Percentiles rank a stretch among this genome's conserved stretches.
Evolutionary conservation across 139 green algal species (phyloP).

Genomic region (Eudorina sp.): DNA sequence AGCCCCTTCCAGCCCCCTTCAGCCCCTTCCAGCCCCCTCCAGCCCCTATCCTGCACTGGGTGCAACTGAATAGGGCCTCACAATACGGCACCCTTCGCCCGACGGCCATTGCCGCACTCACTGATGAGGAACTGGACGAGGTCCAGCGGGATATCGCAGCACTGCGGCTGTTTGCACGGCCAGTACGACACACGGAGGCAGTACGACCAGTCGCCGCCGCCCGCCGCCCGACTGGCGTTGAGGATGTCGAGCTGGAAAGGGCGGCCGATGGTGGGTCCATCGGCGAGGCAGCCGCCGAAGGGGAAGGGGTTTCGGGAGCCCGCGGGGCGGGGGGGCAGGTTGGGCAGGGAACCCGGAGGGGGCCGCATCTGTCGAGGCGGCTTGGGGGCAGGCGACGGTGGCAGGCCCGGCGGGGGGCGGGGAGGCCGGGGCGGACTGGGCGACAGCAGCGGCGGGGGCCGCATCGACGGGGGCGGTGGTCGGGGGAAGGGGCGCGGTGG

Average conservation of each 20-base stretch:
- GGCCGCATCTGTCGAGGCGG: not conserved
- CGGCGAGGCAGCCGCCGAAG: conserved; percentile 14
- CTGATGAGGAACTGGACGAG: conserved; percentile 35
- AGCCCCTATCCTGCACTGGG: too few species aligned
- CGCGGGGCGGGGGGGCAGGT: not conserved
- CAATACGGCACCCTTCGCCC: too few species aligned
- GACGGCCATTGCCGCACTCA: not conserved
- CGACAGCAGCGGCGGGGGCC: not conserved
- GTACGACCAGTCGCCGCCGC: not conserved
- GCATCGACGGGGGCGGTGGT: not conserved
- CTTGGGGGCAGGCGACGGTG: not conserved
- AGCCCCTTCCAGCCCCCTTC: too few species aligned
- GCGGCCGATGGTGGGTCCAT: not conserved
- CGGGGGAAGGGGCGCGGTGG: not conserved
- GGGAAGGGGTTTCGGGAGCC: conserved; percentile 19
- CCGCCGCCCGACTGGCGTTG: not conserved
- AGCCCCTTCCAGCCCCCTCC: too few species aligned
- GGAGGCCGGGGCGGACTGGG: not conserved
- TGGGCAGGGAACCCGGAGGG: not conserved
- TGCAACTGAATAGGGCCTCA: too few species aligned
- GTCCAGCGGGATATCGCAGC: conserved; percentile 16
- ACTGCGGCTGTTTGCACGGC: not conserved
- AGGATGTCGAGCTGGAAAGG: not conserved
- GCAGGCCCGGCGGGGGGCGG: not conserved
- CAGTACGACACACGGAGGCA: not conserved